Base-by-base conservation (phyloP, 441 rosid species). In the Arabidopsis hybrid region DNA sequence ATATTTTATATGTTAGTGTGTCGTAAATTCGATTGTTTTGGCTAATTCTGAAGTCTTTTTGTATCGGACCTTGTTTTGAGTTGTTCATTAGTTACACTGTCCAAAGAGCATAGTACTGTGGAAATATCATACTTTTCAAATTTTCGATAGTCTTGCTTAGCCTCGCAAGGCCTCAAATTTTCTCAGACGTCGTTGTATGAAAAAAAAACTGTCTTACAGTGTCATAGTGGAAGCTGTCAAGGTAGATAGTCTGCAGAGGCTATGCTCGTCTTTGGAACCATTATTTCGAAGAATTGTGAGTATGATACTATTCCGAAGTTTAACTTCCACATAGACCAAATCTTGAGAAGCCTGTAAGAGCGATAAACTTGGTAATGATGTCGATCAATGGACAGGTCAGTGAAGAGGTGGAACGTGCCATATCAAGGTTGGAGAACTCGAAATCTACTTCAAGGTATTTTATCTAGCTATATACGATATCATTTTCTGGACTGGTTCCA, bases 221-320 rank as follows among this genome's bases (percentile, higher is more conserved):
- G 94, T 90, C 11, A 90, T 91, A 71, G 91, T 93, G 79, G 98
- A 95, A 86, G 97, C 98, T 81, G 84, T 95, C 85, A 95, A 93
- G 86, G 92, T 93, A 75, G 99, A 93, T 72, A 89, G 98, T 82
- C 76, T 93, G 81, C 98, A 95, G 86, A 90, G 88, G 77, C 83
- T 95, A 77, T 86, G 91, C 88, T 92, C 98, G 46, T 89, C 97
- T 60, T 73, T 95, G 89, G 99, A 95, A 84, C 98, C 99, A 77
- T 77, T 95, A 76, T 87, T 95, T 65, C 96, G 99, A 74, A 86
- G 88, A 89, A 92, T 92, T 81, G 99, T 91, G 85, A 91, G 92
- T 69, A 29, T 16, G 13, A 55, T 53, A 16, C 31, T 56, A 9
- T 76, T 35, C 46, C 34, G 7, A 55, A 35, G 46, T 36, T 73